Percentiles rank a stretch among this genome's conserved stretches.
Conservation (phyloP, 345 rosid genomes). For the Gossypium sturtianum region DNA sequence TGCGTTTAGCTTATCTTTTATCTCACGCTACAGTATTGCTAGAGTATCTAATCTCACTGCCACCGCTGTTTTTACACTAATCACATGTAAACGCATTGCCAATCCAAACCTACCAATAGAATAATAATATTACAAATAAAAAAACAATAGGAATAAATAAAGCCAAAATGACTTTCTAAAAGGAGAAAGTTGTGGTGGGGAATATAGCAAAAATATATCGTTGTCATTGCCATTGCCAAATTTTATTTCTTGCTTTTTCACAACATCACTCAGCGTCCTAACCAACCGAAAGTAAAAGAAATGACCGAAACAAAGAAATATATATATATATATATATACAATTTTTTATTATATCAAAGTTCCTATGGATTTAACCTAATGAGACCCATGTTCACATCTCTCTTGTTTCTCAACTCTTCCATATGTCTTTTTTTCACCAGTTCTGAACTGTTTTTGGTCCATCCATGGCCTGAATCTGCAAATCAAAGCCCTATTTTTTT, state of each 20-base stretch:
- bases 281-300: background rate
- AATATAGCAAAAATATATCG: slow-evolving; percentile 7
- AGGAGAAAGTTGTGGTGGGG: slow-evolving; percentile 6
- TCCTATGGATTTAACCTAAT: background rate
- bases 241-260: background rate
- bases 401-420: slow-evolving; percentile 1
- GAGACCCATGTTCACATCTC: background rate
- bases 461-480: background rate
- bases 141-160: background rate
- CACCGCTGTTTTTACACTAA: no score
- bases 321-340: no score
- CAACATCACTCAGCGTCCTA: background rate
- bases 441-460: background rate
- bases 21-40: no score
- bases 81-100: no score
- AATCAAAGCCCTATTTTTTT: background rate
- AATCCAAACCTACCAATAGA: no score
- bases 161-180: slow-evolving; percentile 2
- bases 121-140: background rate
- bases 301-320: background rate
- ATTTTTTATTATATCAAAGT: no score
- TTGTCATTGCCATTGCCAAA: background rate
- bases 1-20: no score
- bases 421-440: background rate
- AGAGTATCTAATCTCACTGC: no score